A percentile compares a stretch with the other conserved stretches of the same genome.
Conservation (phyloP, 73 alveolate genomes). For the Blepharisma stoltei region DNA sequence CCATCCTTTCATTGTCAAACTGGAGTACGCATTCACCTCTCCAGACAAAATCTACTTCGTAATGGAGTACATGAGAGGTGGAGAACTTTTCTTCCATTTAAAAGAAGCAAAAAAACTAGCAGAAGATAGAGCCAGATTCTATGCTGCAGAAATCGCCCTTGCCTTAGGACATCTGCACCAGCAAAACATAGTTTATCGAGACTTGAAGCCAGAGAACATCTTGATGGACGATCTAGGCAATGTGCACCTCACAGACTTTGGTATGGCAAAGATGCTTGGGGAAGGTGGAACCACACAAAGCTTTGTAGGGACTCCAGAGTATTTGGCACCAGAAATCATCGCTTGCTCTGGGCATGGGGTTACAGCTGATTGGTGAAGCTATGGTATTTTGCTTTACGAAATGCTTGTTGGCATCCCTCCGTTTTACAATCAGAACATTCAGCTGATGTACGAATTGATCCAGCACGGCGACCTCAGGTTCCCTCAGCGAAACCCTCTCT, state of each 20-base stretch:
- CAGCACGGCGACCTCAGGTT: no score
- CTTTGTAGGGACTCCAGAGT: constrained; percentile 33
- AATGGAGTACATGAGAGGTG: constrained; percentile 84
- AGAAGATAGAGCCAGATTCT: constrained; percentile 66
- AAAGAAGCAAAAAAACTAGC: constrained; percentile 59
- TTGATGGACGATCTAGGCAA: constrained; percentile 77
- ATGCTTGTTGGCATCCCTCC: constrained; percentile 23
- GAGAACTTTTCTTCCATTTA: constrained; percentile 74
- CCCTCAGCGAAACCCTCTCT: constrained; percentile 16
- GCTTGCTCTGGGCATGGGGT: neutral
- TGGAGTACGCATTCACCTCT: constrained; percentile 76
- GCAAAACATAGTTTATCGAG: constrained; percentile 69
- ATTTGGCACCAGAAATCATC: constrained; percentile 32
- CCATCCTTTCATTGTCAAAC: constrained; percentile 75
- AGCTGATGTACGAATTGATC: no score
- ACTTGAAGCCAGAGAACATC: constrained; percentile 80
- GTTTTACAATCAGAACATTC: neutral
- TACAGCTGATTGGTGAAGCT: constrained; percentile 32
- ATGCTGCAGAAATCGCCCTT: constrained; percentile 68
- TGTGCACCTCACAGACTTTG: constrained; percentile 76
- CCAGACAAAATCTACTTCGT: constrained; percentile 78
- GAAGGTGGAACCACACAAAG: no score
- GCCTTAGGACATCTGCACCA: constrained; percentile 75
- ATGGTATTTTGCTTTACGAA: constrained; percentile 29
- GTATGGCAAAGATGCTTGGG: constrained; percentile 65